Conservation (phyloP, 2,329 filamentous ascomycete genomes). For the Aspergillus pseudoglaucus region DNA sequence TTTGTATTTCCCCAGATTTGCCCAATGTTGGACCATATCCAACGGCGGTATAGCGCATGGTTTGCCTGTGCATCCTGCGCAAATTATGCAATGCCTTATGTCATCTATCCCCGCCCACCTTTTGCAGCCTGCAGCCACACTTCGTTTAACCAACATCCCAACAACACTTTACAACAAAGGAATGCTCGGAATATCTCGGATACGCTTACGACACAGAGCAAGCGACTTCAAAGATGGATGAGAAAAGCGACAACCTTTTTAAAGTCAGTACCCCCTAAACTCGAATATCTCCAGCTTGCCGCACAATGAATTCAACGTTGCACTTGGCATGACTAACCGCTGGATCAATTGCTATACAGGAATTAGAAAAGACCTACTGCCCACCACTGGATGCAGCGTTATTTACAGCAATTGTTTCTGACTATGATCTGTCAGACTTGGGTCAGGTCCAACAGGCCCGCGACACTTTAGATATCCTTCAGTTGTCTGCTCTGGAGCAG, state of each 20-base stretch:
- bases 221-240: conserved; percentile 9
- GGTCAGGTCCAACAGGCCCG: conserved; percentile 50
- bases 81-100: not conserved
- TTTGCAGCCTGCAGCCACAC: not conserved
- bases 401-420: conserved; percentile 66
- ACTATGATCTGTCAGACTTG: conserved; percentile 59
- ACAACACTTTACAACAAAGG: not conserved
- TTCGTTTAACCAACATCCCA: not conserved
- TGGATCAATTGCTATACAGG: conserved; percentile 15
- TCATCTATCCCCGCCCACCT: not conserved
- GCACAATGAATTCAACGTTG: not conserved
- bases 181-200: conserved; percentile 1
- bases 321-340: not conserved
- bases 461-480: conserved; percentile 58
- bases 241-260: conserved; percentile 2
- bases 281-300: not conserved
- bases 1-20: not conserved
- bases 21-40: not conserved
- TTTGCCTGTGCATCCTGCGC: not conserved
- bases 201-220: conserved; percentile 2
- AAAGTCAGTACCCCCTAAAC: conserved; percentile 3
- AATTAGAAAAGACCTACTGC: conserved; percentile 61
- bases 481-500: conserved; percentile 64
- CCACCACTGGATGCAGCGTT: conserved; percentile 70
- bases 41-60: not conserved